Base-by-base conservation (phyloP, 2,329 filamentous ascomycete genomes). In the Trichoderma semiorbis region DNA sequence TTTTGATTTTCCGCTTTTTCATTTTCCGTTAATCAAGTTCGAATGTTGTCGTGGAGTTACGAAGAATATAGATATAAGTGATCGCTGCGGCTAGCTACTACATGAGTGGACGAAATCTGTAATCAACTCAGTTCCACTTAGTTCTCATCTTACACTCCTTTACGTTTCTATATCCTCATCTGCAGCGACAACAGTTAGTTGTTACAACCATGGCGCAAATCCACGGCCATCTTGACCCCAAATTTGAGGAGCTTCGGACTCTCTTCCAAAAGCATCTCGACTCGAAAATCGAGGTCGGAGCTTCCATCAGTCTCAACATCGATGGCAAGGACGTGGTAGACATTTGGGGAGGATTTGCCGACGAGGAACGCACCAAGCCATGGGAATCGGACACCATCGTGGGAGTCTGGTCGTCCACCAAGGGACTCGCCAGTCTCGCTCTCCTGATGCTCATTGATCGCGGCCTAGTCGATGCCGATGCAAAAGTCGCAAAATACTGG, bases 401-500 rank as follows among this genome's bases (percentile, higher is more conserved):
- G 16, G 79, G 78, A 39, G 79, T 85, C 24, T 85, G 78, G 75
- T 85, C 84, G 1, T 76, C 75, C 7, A 82, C 81, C 10, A 85
- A 86, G 73, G 78, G 75, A 0, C 71, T 84, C 39, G 77, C 77
- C 16, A 78, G 77, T 5, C 76, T 85, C 10, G 81, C 83, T 0
- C 77, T 78, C 1, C 75, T 84, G 26, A 75, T 84, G 26, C 80
- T 84, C 7, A 78, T 83, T 36, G 80, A 83, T 60, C 80, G 82
- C 5, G 82, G 82, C 3, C 72, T 80, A 0, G 70, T 85, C 1
- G 76, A 80, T 68, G 74, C 79, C 1, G 72, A 81, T 58, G 82
- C 78, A 14, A 79, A 79, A 2, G 81, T 85, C 1, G 73, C 80
- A 2, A 77, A 79, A 50, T 82, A 85, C 77, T 86, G 84, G 84